phyloP scores from a whole-genome alignment of 129 eudicot genomes.

The Ambrosia artemisiifolia region DNA sequence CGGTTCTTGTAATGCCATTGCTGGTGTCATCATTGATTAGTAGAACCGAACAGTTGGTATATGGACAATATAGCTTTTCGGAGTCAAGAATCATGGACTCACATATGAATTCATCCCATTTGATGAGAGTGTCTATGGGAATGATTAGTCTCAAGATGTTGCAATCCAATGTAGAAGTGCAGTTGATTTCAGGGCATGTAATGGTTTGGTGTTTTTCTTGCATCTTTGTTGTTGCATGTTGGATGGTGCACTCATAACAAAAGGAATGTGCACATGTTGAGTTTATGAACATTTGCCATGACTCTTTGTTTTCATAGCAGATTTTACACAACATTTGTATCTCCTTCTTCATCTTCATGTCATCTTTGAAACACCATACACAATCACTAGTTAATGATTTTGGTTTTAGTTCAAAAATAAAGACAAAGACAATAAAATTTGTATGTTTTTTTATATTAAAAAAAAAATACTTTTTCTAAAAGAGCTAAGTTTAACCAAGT shows the following conservation, averaged over 20 bases:
- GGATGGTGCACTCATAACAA: constrained; percentile 37
- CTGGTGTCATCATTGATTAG: neutral
- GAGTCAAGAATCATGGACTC: constrained; percentile 44
- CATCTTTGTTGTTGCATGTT: constrained; percentile 39
- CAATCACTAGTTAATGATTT: too few relatives aligned
- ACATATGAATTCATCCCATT: constrained; percentile 50
- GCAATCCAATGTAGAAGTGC: constrained; percentile 28
- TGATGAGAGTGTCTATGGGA: constrained; percentile 23
- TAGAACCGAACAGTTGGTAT: constrained; percentile 19
- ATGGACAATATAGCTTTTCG: constrained; percentile 51
- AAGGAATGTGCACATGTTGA: constrained; percentile 37
- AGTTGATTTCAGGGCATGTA: constrained; percentile 39
- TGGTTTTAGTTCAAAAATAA: too few relatives aligned
- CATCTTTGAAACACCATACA: too few relatives aligned
- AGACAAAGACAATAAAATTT: too few relatives aligned
- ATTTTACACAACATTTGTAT: constrained; percentile 22
- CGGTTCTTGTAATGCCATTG: constrained; percentile 2
- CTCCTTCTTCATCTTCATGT: too few relatives aligned
- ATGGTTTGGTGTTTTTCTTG: constrained; percentile 35
- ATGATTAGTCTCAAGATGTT: constrained; percentile 32
- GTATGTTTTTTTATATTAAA: too few relatives aligned
- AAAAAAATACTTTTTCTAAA: too few relatives aligned
- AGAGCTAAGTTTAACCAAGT: too few relatives aligned
- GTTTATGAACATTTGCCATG: constrained; percentile 32
- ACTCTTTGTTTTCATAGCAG: constrained; percentile 36